These are phyloP conservation scores for Fusarium lateritium DNA, from an alignment of 2,329 filamentous ascomycete species.

Conservation along the genomic window DNA sequence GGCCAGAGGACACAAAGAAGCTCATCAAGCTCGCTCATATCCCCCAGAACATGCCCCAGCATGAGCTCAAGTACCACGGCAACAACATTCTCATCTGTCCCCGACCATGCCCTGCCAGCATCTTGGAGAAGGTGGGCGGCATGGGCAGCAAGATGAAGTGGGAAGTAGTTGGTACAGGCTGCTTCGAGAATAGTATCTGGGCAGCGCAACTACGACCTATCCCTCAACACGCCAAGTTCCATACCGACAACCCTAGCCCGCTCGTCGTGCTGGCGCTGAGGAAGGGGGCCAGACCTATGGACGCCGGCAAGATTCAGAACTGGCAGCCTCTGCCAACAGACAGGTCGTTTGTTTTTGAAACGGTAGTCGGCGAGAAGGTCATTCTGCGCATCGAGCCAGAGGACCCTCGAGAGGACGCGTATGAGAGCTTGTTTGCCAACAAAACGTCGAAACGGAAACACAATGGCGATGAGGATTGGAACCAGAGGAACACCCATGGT, in stretches of 20 bases:
- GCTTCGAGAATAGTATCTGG: constrained; percentile 87
- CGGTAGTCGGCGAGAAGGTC: constrained; percentile 88
- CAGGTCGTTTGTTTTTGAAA: constrained; percentile 83
- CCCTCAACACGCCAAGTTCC: constrained; percentile 74
- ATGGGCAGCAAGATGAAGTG: constrained; percentile 87
- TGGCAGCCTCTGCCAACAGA: constrained; percentile 84
- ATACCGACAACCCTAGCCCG: constrained; percentile 85
- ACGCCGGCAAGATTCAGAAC: constrained; percentile 84
- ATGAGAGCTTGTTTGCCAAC: constrained; percentile 73
- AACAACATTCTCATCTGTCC: constrained; percentile 94
- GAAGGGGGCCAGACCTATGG: constrained; percentile 81
- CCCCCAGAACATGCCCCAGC: constrained; percentile 72
- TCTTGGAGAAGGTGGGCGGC: constrained; percentile 88
- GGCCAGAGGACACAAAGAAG: constrained; percentile 77
- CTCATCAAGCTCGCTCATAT: constrained; percentile 79
- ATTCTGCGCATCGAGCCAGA: constrained; percentile 86
- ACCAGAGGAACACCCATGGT: constrained; percentile 52
- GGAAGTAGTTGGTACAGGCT: constrained; percentile 83
- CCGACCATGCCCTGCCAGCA: constrained; percentile 77
- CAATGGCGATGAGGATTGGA: constrained; percentile 64
- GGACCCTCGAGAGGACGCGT: constrained; percentile 71
- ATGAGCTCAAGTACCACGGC: constrained; percentile 84
- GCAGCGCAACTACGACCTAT: constrained; percentile 85
- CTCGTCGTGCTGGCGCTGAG: constrained; percentile 87
- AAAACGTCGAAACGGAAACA: constrained; percentile 72